Evolutionary conservation across 2,329 filamentous ascomycete species (phyloP).

Genomic region (Talaromyces sp.): DNA sequence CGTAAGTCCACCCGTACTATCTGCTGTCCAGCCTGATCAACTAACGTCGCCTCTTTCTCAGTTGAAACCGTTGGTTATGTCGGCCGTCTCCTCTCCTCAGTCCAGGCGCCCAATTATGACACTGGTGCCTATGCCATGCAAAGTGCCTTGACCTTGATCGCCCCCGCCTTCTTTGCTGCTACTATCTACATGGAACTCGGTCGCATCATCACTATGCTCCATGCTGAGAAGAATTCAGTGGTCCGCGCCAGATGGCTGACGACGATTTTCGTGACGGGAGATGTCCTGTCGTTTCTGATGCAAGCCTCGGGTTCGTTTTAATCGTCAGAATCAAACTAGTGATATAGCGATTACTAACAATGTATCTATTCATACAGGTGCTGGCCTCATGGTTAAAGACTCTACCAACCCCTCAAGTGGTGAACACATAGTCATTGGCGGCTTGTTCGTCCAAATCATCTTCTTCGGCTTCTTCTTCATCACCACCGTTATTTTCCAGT

Average conservation of each 20-base stretch:
- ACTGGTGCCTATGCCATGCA: conserved; percentile 3
- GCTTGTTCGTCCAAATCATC: conserved; percentile 28
- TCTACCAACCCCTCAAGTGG: conserved; percentile 11
- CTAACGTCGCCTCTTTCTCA: background rate
- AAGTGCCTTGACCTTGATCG: conserved; percentile 22
- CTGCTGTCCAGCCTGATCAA: too few species aligned
- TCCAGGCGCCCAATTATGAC: background rate
- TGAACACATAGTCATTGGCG: conserved; percentile 25
- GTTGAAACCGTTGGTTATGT: conserved; percentile 3
- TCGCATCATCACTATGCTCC: conserved; percentile 24
- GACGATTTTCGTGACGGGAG: conserved; percentile 27
- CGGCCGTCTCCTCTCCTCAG: background rate
- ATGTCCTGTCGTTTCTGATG: conserved; percentile 30
- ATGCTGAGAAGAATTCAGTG: conserved; percentile 24
- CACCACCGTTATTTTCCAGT: conserved; percentile 21
- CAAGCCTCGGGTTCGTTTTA: conserved; percentile 27
- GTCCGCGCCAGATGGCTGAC: conserved; percentile 27
- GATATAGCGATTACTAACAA: too few species aligned
- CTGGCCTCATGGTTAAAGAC: conserved; percentile 1
- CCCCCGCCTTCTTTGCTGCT: conserved; percentile 33
- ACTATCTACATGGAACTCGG: conserved; percentile 32
- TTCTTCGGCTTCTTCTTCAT: conserved; percentile 28
- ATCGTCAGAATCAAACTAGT: too few species aligned
- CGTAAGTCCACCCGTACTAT: conserved; percentile 28
- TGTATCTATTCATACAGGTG: too few species aligned